Conservation (phyloP, 805 yeast genomes). For the Candida morakotiae region DNA sequence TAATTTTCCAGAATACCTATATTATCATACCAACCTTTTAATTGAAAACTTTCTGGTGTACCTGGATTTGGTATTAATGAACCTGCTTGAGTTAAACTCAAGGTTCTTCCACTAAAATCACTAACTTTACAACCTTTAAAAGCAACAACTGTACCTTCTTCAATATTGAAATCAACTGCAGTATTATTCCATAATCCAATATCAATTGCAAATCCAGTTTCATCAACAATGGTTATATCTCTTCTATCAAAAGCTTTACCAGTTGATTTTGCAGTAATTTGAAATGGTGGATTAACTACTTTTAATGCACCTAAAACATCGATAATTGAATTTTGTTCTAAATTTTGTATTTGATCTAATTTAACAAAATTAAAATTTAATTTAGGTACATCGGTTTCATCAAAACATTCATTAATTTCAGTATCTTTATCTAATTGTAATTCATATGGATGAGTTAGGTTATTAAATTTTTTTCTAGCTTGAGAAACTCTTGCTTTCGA, state of each 20-base stretch:
- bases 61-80: slow-evolving; percentile 80
- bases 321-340: slow-evolving; percentile 67
- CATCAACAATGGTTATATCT: slow-evolving; percentile 82
- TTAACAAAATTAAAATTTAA: slow-evolving; percentile 72
- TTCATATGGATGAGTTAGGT: slow-evolving; percentile 85
- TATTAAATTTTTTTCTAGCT: slow-evolving; percentile 83
- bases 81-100: slow-evolving; percentile 78
- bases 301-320: slow-evolving; percentile 88
- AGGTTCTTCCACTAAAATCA: slow-evolving; percentile 82
- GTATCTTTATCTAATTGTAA: slow-evolving; percentile 78
- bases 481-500: slow-evolving; percentile 76
- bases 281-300: slow-evolving; percentile 68
- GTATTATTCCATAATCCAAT: slow-evolving; percentile 89
- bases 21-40: slow-evolving; percentile 94
- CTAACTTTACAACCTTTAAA: slow-evolving; percentile 85
- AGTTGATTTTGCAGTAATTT: slow-evolving; percentile 79
- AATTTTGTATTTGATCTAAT: slow-evolving; percentile 58
- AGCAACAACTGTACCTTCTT: slow-evolving; percentile 83
- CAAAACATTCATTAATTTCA: slow-evolving; percentile 62
- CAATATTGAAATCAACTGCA: slow-evolving; percentile 72
- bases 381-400: slow-evolving; percentile 66
- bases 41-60: slow-evolving; percentile 76
- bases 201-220: slow-evolving; percentile 66
- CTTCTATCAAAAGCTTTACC: slow-evolving; percentile 93
- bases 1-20: slow-evolving; percentile 64